phyloP scores from a whole-genome alignment of 2,329 filamentous ascomycete genomes.

The Diaporthe velutina region DNA sequence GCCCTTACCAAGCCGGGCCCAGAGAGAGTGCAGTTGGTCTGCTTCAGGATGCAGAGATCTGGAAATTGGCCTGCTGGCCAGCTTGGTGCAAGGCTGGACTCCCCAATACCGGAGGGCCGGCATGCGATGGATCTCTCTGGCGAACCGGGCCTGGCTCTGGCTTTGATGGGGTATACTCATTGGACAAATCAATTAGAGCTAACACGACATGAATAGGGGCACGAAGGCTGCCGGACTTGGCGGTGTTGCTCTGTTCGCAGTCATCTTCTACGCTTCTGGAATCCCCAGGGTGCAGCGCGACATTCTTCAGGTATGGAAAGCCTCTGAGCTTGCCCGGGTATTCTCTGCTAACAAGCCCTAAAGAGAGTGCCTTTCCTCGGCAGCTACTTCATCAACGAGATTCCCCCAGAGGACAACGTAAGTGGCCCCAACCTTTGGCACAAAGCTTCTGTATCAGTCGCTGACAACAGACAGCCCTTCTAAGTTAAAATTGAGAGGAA shows the following conservation, averaged over 20 bases:
- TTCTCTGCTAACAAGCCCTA: constrained; percentile 43
- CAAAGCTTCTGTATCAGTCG: background rate
- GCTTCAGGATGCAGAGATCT: background rate
- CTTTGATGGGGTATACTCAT: background rate
- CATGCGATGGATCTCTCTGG: background rate
- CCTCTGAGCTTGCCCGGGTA: background rate
- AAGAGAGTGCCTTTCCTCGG: constrained; percentile 70
- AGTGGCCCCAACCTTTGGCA: constrained; percentile 48
- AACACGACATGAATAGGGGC: constrained; percentile 55
- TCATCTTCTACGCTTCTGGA: constrained; percentile 72
- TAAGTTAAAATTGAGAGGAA: constrained; percentile 37
- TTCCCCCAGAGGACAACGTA: constrained; percentile 74
- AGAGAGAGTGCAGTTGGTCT: background rate
- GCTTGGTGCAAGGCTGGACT: background rate
- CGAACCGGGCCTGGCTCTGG: background rate
- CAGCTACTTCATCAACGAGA: constrained; percentile 63
- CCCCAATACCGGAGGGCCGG: background rate
- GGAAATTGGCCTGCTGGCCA: background rate
- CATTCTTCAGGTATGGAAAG: constrained; percentile 65
- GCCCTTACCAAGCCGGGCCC: background rate
- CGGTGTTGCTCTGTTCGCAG: constrained; percentile 67
- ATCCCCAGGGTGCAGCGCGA: constrained; percentile 72
- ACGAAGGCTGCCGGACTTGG: constrained; percentile 67
- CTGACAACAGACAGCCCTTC: constrained; percentile 32
- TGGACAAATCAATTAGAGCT: constrained; percentile 22